Base-by-base conservation (phyloP, 73 alveolate species). In the Tetrahymena borealis region DNA sequence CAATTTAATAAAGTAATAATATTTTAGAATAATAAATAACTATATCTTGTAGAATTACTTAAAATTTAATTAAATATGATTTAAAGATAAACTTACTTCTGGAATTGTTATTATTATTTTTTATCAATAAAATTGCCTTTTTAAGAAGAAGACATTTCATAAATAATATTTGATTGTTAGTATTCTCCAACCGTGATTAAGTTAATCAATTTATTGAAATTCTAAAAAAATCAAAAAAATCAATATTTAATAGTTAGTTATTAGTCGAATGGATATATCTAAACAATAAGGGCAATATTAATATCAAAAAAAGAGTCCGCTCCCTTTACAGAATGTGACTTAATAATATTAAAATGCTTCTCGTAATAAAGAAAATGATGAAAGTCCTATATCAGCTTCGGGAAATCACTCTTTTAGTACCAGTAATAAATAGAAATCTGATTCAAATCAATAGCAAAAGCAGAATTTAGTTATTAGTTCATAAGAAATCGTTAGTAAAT, bases 321-420 rank as follows among this genome's bases (percentile, higher is more conserved):
- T 60, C 85, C 85, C 85, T 60, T n/a, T 60, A 60, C 85, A 60
- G 85, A 60, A 60, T 60, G 85, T 60, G 85, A 60, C 85, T 60
- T 60, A 60, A 16, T 35, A 60, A 60, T 7, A 24, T n/a, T 60
- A 60, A 60, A 60, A 60, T 60, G 28, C 85, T 60, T 24, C 10
- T 20, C 85, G 85, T 15, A 18, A 24, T 10, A 60, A 60, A 60
- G 85, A 60, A 60, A 60, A 60, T n/a, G n/a, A 24, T 60, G 85
- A 60, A 60, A 60, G 85, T n/a, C 85, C 85, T 60, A 60, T 60
- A 0, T 60, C 85, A 60, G 2, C 85, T n/a, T 60, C 85, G n/a
- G 31, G 85, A 5, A 60, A 60, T 35, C 31, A 60, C 28, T 60
- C n/a, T 32, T 20, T 60, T n/a, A 60, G 85, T n/a, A 18, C 85